Evolutionary conservation across 257 asterid species (phyloP), one percentile per base, ranked within the genome.

Genomic region (Prunella vulgaris): DNA sequence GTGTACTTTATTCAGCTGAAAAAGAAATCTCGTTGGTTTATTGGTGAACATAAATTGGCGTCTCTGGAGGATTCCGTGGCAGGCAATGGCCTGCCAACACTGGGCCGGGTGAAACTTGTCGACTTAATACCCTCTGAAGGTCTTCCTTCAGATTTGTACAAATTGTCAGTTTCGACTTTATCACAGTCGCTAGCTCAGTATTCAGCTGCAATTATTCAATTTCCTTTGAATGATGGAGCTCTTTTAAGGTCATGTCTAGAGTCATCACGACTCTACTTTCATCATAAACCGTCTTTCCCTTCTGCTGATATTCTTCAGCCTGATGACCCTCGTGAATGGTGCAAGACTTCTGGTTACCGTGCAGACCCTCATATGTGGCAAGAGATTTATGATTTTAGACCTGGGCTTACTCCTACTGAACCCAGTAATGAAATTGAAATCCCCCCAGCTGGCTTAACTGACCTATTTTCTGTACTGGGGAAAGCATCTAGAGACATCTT

Each of bases 121-220:
- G 97, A 94, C 75, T 76, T 94, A 60, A 52, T 86, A 42, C 99
- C 99, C 21, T 76, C 82, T 2, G 99, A 94, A 77, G 99, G 99
- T 62, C 79, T 88, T 57, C 95, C 99, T 72, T 86, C 95, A 9
- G 99, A 94, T 51, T 68, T 81, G 5, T 94, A 94, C 71, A 94
- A 91, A 70, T 62, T 87, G 37, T 91, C 97, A 3, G 96, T 91
- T 64, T 83, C 96, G 0, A 85, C 94, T 57, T 68, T 91, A 73
- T 87, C 97, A 1, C 97, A 94, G 68, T 94, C 99, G 1, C 72
- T 94, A 48, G 99, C 95, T 79, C 99, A 91, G 61, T 91, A 89
- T 76, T 94, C 99, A 10, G 97, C 99, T 44, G 97, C 95, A 62
- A 94, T 94, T 66, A 81, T 94, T 73, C 96, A 94, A 76, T 80